Evolutionary conservation across 768 basidiomycete species (phyloP), one percentile per base, ranked within the genome.

Genomic region (Mycena vitilis): DNA sequence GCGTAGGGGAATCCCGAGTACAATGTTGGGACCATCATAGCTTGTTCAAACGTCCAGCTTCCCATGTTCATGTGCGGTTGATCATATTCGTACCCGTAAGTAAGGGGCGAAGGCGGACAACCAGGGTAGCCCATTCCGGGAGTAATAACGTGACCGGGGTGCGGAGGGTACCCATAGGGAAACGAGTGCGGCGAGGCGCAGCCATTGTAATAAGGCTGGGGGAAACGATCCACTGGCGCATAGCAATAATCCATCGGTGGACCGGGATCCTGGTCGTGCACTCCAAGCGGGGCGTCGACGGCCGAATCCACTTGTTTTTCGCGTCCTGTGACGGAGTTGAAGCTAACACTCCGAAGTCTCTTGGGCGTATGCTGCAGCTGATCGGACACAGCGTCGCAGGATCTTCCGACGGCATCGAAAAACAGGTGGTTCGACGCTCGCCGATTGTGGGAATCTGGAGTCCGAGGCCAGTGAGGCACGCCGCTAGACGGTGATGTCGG

Each of bases 371-470:
- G 63, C 40, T 53, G 60, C 23, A 40, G 37, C 30, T 60, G 58
- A 51, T 62, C 60, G 9, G 65, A 64, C 55, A 53, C 61, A 65
- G 70, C 30, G 13, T 58, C 34, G 60, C 11, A 38, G 5, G 65
- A 16, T 70, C 74, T 76, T 51, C 76, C 77, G 45, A 80, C 74
- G 48, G 81, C 77, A 77, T 82, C 84, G 69, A 83, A 83, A 60
- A 80, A 73, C 18, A 81, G 69, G 60, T 81, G 78, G 67, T 81
- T 82, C 54, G 79, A 79, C 51, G 73, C 75, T 44, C 77, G 80
- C 49, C 80, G 77, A 47, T 77, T 72, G 37, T 76, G 73, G n/a
- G 75, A 70, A 36, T 73, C 75, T 18, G 77, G 74, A 47, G 73
- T 48, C 63, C 70, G 68, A 30, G 45, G 44, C 11, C 11, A 4